These are phyloP conservation scores for Alternaria burnsii DNA, from an alignment of 2,329 filamentous ascomycete species.

Conservation along the genomic window DNA sequence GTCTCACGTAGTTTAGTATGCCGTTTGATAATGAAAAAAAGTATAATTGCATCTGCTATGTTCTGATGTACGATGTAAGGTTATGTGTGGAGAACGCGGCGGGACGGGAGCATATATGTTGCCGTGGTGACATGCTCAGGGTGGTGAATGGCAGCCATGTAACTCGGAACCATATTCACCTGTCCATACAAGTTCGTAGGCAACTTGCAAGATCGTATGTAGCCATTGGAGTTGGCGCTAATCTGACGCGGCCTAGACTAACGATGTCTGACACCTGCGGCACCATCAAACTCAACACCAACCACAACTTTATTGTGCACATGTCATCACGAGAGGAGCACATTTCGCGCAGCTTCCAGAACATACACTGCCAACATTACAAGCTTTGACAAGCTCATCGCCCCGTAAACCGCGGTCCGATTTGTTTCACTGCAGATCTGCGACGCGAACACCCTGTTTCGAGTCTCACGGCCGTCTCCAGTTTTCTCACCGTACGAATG, in stretches of 20 bases:
- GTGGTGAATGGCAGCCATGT: too few relatives aligned
- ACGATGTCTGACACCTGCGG: neutral
- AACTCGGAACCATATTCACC: neutral
- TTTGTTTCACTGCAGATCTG: conserved; percentile 13
- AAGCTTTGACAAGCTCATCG: conserved; percentile 11
- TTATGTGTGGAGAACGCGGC: neutral
- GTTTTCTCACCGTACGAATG: conserved; percentile 4
- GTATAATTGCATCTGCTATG: neutral
- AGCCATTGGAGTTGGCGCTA: neutral
- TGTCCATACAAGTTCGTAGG: neutral
- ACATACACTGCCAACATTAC: neutral
- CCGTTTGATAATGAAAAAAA: conserved; percentile 29
- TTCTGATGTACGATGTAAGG: too few relatives aligned
- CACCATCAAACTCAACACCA: neutral
- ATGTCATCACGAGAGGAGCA: neutral
- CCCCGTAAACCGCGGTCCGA: conserved; percentile 1
- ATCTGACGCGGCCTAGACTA: neutral
- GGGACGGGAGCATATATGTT: neutral
- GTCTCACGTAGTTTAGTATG: conserved; percentile 31
- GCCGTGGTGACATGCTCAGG: neutral
- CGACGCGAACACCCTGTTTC: conserved; percentile 14
- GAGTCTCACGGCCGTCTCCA: conserved; percentile 14
- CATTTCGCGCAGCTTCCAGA: neutral
- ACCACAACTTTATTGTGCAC: neutral
- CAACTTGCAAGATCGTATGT: neutral